phyloP scores from a whole-genome alignment of 2,329 filamentous ascomycete genomes.

The Fusarium sarcochroum region DNA sequence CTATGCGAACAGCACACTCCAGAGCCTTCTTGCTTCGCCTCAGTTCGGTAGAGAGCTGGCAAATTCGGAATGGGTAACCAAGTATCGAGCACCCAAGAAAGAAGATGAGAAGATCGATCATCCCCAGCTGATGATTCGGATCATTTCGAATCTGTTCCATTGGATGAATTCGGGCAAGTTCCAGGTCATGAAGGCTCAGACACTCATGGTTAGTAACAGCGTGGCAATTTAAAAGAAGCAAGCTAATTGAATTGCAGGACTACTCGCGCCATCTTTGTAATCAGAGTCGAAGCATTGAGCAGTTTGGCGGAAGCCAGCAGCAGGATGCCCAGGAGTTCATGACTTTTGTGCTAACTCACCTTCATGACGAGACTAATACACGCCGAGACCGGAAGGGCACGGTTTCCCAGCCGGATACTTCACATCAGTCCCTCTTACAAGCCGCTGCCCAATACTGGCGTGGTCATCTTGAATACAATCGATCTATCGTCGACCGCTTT shows the following conservation, averaged over 20 bases:
- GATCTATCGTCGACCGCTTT: slow-evolving; percentile 82
- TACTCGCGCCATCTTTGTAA: slow-evolving; percentile 64
- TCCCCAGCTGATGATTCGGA: slow-evolving; percentile 72
- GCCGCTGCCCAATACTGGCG: slow-evolving; percentile 83
- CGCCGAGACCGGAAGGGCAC: slow-evolving; percentile 60
- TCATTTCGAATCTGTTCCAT: slow-evolving; percentile 70
- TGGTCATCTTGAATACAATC: slow-evolving; percentile 76
- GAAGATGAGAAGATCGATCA: slow-evolving; percentile 66
- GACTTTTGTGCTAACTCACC: slow-evolving; percentile 82
- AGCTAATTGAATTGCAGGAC: slow-evolving; percentile 58
- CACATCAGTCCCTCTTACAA: slow-evolving; percentile 56
- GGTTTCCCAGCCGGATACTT: slow-evolving; percentile 52
- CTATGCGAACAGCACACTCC: slow-evolving; percentile 92
- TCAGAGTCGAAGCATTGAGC: slow-evolving; percentile 45
- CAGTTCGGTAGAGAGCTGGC: slow-evolving; percentile 76
- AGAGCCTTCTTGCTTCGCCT: slow-evolving; percentile 82
- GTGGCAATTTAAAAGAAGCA: slow-evolving; percentile 25
- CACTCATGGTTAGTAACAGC: slow-evolving; percentile 67
- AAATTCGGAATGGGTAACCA: slow-evolving; percentile 69
- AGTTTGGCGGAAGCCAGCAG: slow-evolving; percentile 81
- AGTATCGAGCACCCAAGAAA: slow-evolving; percentile 78
- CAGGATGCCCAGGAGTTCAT: slow-evolving; percentile 95
- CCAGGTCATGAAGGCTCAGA: slow-evolving; percentile 65
- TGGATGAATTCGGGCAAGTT: slow-evolving; percentile 69
- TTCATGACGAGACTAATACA: slow-evolving; percentile 88